Evolutionary conservation across 495 filamentous ascomycete species (phyloP).

Genomic region (Talaromyces proteolyticus): DNA sequence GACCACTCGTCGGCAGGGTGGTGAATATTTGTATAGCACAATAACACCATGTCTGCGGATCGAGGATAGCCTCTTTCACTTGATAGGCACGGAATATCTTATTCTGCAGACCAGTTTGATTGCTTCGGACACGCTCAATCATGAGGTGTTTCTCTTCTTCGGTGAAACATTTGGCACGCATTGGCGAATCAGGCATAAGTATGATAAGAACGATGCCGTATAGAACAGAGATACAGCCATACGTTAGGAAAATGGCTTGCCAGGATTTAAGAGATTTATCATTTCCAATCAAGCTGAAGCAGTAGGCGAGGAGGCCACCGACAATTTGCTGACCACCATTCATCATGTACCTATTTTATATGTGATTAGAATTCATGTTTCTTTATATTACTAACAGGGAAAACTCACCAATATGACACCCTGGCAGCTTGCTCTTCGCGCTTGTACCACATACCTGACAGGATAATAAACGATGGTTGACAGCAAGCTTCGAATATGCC

Average conservation of each 20-base stretch:
- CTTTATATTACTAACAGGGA: no score
- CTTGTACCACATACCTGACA: conserved; percentile 70
- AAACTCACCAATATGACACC: conserved; percentile 57
- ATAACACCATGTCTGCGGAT: conserved; percentile 41
- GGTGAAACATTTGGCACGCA: conserved; percentile 41
- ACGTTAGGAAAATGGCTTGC: conserved; percentile 56
- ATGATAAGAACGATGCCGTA: conserved; percentile 42
- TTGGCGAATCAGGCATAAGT: conserved; percentile 44
- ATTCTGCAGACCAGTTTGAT: conserved; percentile 51
- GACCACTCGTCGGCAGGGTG: conserved; percentile 60
- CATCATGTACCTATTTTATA: conserved; percentile 64
- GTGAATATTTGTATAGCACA: conserved; percentile 56
- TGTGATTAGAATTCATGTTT: no score
- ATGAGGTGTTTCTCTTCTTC: conserved; percentile 45
- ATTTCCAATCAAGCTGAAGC: conserved; percentile 46
- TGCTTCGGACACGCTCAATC: conserved; percentile 40
- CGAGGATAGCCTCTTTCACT: conserved; percentile 35
- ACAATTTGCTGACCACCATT: conserved; percentile 54
- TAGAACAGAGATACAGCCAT: conserved; percentile 46
- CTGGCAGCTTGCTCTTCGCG: conserved; percentile 59
- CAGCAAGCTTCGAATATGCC: conserved; percentile 66
- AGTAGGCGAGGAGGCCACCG: conserved; percentile 51
- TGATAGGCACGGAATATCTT: conserved; percentile 42
- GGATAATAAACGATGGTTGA: conserved; percentile 50
- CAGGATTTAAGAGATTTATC: conserved; percentile 41